These are phyloP conservation scores for Prunus mira DNA, from an alignment of 306 rosid genomes.

Conservation along the genomic window DNA sequence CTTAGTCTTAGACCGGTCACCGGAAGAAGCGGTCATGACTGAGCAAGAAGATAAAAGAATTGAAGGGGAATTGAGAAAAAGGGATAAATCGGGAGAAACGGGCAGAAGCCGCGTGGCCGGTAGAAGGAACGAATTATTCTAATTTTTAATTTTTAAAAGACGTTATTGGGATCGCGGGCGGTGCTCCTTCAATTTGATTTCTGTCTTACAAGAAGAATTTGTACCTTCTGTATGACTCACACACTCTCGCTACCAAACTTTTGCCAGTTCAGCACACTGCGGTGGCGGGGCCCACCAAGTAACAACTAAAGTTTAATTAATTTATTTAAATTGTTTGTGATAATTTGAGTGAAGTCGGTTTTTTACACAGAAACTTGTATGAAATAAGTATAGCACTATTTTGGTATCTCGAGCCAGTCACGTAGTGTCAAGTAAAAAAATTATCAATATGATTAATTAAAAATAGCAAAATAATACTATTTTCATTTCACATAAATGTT, in stretches of 20 bases:
- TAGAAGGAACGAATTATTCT: neutral
- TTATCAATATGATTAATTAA: fast-evolving
- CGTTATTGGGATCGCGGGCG: too few relatives aligned
- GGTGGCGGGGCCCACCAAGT: too few relatives aligned
- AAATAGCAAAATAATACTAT: fast-evolving
- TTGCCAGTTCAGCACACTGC: too few relatives aligned
- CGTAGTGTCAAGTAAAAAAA: fast-evolving
- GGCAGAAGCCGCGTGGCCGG: constrained; percentile 4
- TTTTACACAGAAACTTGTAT: fast-evolving
- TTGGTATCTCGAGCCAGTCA: fast-evolving
- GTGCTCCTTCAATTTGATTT: too few relatives aligned
- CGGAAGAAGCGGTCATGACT: constrained; percentile 24
- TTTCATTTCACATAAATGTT: fast-evolving
- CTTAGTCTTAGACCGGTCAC: neutral
- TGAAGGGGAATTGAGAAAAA: neutral
- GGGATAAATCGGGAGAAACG: neutral
- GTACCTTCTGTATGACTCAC: too few relatives aligned
- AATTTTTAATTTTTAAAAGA: too few relatives aligned
- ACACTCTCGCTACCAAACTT: too few relatives aligned
- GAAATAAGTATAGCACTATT: fast-evolving
- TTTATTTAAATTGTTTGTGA: too few relatives aligned
- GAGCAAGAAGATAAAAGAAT: neutral
- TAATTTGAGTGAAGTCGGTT: too few relatives aligned
- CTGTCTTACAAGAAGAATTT: too few relatives aligned
- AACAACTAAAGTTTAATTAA: too few relatives aligned